Base-by-base conservation (phyloP, 495 filamentous ascomycete genomes). In the Mytilinidion resinicola region DNA sequence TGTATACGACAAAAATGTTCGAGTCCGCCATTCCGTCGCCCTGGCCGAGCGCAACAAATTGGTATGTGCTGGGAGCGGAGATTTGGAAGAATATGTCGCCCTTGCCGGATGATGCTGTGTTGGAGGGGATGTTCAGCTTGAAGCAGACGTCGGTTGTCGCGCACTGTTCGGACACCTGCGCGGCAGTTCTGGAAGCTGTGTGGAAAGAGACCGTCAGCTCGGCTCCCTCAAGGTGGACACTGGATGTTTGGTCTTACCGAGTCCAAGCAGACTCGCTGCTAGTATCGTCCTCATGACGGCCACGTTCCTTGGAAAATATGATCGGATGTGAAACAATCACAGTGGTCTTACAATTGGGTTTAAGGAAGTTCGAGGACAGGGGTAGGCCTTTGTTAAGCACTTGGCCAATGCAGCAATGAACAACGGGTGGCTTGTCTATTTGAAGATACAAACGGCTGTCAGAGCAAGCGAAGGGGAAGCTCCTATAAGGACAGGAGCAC, bases 71-170 rank as follows among this genome's bases (percentile, higher is more conserved):
- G 5, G 72, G 70, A 6, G 66, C 68, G 14, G 63, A 67, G 42
- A 75, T 37, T 53, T 72, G 70, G 61, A 75, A 73, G 62, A 65
- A 72, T 37, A 75, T 67, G 59, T 75, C 72, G 12, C 72, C 72
- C 53, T 42, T 63, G 51, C 71, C 70, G 0, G 67, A 69, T 7
- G 57, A 61, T 14, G 67, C 67, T 9, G 72, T 73, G 21, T 21
- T 48, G 6, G 62, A 47, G 10, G 72, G 72, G 38, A 75, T 69
- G 56, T 68, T 72, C 35, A 75, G 51, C 15, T 56, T 56, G 56
- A 62, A 75, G 67, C 70, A 71, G 46, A 73, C 55, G 48, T 69
- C 62, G 21, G 38, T 54, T 12, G 44, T 50, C 1, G 65, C 59
- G 57, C 67, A 69, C 8, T 50, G 58, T 11, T 43, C 61, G 8